Evolutionary conservation across 1,284 basidiomycete species (phyloP), one percentile per base, ranked within the genome.

Genomic region (Naganishia cerealis): DNA sequence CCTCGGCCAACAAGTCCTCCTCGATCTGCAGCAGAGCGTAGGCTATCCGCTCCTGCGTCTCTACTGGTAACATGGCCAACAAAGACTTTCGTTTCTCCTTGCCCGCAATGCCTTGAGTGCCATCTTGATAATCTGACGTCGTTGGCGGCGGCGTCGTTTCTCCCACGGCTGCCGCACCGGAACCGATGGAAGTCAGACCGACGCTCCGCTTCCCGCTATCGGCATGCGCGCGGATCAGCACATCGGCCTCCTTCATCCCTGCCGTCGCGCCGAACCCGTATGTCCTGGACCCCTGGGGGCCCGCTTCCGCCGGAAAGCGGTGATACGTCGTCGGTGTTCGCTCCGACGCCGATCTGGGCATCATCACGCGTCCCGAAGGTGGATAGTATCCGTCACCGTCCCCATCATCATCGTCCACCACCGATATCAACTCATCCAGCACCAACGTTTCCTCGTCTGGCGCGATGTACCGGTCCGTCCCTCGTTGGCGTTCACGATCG

Each of bases 391-490:
- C 33, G 36, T 36, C 15, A 9, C 26, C 15, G 16, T 29, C 21
- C 29, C 29, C 29, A 18, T 26, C 42, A 7, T 43, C 42, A 16
- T 65, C 18, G 26, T 58, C 56, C 16, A 59, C 55, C 40, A 57
- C 39, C 50, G 42, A 39, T 5, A 52, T 38, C 16, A 69, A 29
- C 18, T 69, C 67, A 24, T 56, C 42, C 10, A 69, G 39, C 3
- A 69, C 67, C 18, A 63, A 36, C 29, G 8, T 36, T 48, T 69
- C 67, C 46, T 69, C 67, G 21, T 69, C 62, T 55, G 57, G 62
- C 2, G 67, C 57, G 39, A 69, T 24, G 36, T 65, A 69, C 18
- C 61, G 39, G 24, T 46, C 63, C 16, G 33, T 57, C 6, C 61
- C 53, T 21, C 55, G 7, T 8, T 65, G 42, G 13, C 56, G 62